phyloP scores from a whole-genome alignment of 2,329 filamentous ascomycete genomes.

The Scytalidium sp. region DNA sequence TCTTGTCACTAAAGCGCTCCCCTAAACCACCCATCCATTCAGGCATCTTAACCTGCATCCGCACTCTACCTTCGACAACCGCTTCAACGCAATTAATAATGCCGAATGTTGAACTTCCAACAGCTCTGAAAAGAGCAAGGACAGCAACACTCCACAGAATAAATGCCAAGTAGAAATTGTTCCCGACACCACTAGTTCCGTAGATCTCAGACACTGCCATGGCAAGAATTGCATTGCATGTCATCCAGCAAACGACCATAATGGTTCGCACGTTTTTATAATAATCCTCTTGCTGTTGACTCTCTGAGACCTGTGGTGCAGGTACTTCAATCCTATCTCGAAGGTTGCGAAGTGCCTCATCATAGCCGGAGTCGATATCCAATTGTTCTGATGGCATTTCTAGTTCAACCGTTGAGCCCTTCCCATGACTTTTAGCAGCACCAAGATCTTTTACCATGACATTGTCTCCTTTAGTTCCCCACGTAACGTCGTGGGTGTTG shows the following conservation, averaged over 20 bases:
- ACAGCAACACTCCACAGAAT: conserved; percentile 89
- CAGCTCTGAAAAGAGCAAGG: conserved; percentile 81
- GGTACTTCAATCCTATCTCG: conserved; percentile 88
- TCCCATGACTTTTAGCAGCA: conserved; percentile 73
- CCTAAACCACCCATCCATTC: conserved; percentile 25
- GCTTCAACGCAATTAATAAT: conserved; percentile 81
- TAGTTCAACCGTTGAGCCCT: conserved; percentile 76
- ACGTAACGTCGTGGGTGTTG: conserved; percentile 98
- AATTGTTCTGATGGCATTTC: conserved; percentile 98
- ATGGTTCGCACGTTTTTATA: conserved; percentile 97
- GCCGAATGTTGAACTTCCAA: conserved; percentile 79
- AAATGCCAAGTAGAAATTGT: conserved; percentile 89
- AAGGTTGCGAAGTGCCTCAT: conserved; percentile 93
- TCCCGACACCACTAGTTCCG: conserved; percentile 63
- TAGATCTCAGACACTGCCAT: conserved; percentile 93
- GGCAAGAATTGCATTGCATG: conserved; percentile 85
- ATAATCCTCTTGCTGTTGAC: conserved; percentile 95
- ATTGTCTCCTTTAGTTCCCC: conserved; percentile 99
- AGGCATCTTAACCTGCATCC: conserved; percentile 24
- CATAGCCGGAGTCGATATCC: conserved; percentile 96
- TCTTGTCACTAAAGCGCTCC: conserved; percentile 22
- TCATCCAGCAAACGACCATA: conserved; percentile 95
- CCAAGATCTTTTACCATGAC: conserved; percentile 90
- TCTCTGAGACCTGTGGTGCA: conserved; percentile 57
- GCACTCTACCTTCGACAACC: conserved; percentile 79